A percentile compares a stretch with the other conserved stretches of the same genome.
These are phyloP conservation scores for Ophiobolus disseminans DNA, from an alignment of 2,329 filamentous ascomycete genomes.

Conservation along the genomic window DNA sequence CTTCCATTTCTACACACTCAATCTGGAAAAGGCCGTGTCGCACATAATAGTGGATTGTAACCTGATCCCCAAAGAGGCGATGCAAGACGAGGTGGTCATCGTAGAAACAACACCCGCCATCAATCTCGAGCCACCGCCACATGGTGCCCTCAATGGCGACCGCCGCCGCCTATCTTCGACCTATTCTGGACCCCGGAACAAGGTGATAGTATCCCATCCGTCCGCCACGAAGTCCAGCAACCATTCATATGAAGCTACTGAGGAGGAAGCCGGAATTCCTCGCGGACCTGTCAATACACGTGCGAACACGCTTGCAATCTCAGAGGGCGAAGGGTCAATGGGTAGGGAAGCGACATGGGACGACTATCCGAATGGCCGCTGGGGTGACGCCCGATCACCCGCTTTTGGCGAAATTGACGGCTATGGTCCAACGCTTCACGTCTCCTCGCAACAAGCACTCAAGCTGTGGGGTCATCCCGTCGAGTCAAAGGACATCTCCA, in stretches of 20 bases:
- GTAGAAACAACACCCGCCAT: constrained; percentile 56
- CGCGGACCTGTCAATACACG: constrained; percentile 75
- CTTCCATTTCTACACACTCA: constrained; percentile 97
- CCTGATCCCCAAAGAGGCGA: constrained; percentile 70
- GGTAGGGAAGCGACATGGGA: constrained; percentile 98
- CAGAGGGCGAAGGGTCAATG: constrained; percentile 87
- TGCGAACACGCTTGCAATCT: constrained; percentile 88
- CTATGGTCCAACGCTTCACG: constrained; percentile 95
- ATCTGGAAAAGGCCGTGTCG: constrained; percentile 93
- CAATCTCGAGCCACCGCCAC: constrained; percentile 39
- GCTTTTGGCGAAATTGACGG: constrained; percentile 97
- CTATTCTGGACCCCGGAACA: constrained; percentile 85
- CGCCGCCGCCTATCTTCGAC: constrained; percentile 75
- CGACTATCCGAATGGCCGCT: constrained; percentile 94
- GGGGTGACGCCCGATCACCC: constrained; percentile 84
- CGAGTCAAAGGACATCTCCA: constrained; percentile 73
- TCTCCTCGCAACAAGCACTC: constrained; percentile 83
- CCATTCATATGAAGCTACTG: constrained; percentile 68
- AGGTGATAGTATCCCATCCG: constrained; percentile 77
- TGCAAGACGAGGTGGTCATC: constrained; percentile 53
- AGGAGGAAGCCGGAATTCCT: constrained; percentile 78
- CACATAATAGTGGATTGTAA: constrained; percentile 86
- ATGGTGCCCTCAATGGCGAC: constrained; percentile 35
- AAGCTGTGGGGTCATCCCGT: constrained; percentile 84
- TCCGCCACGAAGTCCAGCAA: constrained; percentile 62